Percentiles rank a stretch among this genome's conserved stretches.
phyloP scores from a whole-genome alignment of 1,139 yeast species.

The Saccharomyces pastorianus region DNA sequence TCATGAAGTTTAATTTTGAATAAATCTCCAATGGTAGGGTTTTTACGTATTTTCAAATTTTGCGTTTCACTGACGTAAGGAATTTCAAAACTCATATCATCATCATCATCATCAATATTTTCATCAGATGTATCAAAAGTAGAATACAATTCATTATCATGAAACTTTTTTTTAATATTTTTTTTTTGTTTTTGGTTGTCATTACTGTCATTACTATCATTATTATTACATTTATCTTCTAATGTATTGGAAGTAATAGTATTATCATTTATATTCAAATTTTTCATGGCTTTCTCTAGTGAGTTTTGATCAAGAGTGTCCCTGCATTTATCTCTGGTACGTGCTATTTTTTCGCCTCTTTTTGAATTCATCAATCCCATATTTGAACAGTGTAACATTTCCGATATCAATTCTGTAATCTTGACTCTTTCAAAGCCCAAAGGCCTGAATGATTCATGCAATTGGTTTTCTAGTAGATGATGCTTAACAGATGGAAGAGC shows the following conservation, averaged over 20 bases:
- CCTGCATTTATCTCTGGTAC: conserved; percentile 66
- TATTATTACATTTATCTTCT: neutral
- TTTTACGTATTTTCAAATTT: conserved; percentile 46
- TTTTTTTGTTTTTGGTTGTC: neutral
- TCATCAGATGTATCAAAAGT: conserved; percentile 8
- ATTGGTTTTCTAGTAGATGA: conserved; percentile 21
- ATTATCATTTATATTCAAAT: conserved; percentile 26
- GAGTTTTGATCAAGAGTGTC: conserved; percentile 31
- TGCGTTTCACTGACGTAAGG: conserved; percentile 52
- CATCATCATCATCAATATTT: conserved; percentile 11
- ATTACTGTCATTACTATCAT: neutral
- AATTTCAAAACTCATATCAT: conserved; percentile 39
- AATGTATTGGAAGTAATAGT: neutral
- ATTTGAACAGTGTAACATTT: conserved; percentile 88
- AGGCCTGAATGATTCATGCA: conserved; percentile 47
- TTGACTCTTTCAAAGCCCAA: conserved; percentile 92
- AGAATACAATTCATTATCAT: conserved; percentile 5
- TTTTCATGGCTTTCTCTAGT: conserved; percentile 31
- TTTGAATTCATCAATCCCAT: conserved; percentile 89
- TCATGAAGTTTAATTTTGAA: conserved; percentile 82
- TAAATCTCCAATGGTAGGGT: conserved; percentile 83
- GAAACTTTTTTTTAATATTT: neutral
- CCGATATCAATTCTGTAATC: conserved; percentile 91
- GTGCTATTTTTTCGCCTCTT: conserved; percentile 70
- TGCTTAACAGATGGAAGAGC: neutral